A percentile compares a stretch with the other conserved stretches of the same genome.
Conservation (phyloP, 192 early-diverging fungal species). For the Chytriomyces sp. region DNA sequence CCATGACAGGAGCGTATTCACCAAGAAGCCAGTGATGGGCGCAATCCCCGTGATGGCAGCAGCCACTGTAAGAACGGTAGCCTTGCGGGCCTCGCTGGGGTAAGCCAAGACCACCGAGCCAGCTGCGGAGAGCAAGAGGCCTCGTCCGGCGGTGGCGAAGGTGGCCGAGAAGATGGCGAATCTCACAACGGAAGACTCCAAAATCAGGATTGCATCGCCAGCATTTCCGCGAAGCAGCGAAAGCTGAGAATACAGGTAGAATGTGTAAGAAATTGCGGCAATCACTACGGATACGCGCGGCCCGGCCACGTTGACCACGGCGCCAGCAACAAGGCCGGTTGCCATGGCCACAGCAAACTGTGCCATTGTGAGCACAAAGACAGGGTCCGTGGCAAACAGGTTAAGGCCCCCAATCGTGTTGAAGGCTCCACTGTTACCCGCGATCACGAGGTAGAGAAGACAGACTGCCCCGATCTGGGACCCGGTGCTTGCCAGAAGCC, state of each 20-base stretch:
- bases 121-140: conserved; percentile 1
- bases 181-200: background rate
- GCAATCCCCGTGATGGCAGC: background rate
- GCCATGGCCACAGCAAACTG: background rate
- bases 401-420: background rate
- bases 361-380: background rate
- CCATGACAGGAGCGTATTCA: background rate
- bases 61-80: background rate
- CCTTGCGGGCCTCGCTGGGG: background rate
- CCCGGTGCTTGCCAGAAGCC: background rate
- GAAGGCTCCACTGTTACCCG: background rate
- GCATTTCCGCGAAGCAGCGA: background rate
- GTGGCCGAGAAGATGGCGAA: conserved; percentile 4
- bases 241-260: background rate
- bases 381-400: background rate
- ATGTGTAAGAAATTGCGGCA: background rate
- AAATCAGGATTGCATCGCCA: background rate
- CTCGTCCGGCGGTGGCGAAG: background rate
- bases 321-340: background rate
- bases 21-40: background rate
- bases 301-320: background rate
- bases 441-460: background rate
- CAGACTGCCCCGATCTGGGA: background rate
- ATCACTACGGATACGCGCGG: background rate
- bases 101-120: conserved; percentile 8